Base-by-base conservation (phyloP, 352 stramenopile genomes). In the Hyaloperonospora brassicae region DNA sequence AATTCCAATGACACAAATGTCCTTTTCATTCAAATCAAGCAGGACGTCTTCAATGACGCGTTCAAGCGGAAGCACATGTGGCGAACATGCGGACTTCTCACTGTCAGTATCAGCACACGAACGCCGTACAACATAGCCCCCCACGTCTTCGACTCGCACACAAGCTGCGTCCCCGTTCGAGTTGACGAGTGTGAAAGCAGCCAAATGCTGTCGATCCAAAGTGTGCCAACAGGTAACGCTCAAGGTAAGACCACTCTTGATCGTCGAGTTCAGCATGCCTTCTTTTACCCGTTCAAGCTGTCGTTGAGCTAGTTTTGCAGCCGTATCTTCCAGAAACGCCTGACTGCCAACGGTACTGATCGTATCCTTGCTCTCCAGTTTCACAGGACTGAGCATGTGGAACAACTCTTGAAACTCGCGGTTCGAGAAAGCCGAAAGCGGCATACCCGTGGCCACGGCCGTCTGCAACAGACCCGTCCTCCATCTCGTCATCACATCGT, bases 241-340 rank as follows among this genome's bases (percentile, higher is more conserved):
- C 22, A 93, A 59, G 27, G 76, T 90, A 24, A 93, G 73, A 0
- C 79, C 80, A 40, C 78, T 77, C 44, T 89, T 93, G 61, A 88
- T 83, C 5, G 73, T 89, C 43, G 77, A 88, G 46, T 92, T 87
- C 13, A 84, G 64, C 76, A 84, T 89, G 12, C 76, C 77, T 73
- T 93, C 78, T 42, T 90, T 89, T 23, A 93, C 73, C 17, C 77
- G 81, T 27, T 88, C 74, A 11, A 89, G 55, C 55, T 93, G 82
- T n/a, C 60, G 50, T 1, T 27, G 45, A 0, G 73, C 78, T 2
- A 93, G 46, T 3, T 61, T 65, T 0, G 45, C 30, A 2, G 73
- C 72, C 0, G 53, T 72, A 8, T 82, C 68, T 22, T 67, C 40
- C 1, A 88, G 41, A 45, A 84, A 81, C 5, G 30, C 11, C 3